Conservation (phyloP, 805 yeast genomes). For the Kodamaea hsintzibuensis region DNA sequence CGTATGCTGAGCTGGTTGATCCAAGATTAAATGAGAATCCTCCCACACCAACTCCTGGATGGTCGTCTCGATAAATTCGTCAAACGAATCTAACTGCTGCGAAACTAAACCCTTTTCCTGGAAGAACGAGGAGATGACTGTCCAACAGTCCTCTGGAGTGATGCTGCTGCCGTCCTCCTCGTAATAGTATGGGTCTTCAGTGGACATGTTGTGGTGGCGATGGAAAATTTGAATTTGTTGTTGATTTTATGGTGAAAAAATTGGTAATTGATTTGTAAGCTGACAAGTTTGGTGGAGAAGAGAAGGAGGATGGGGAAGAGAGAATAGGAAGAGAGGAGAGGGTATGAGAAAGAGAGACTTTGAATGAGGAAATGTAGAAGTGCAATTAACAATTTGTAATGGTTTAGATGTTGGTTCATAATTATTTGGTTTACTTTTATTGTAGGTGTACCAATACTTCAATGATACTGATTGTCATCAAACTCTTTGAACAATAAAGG, state of each 20-base stretch:
- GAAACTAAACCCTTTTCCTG: constrained; percentile 96
- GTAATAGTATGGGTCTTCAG: constrained; percentile 70
- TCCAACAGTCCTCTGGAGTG: constrained; percentile 99
- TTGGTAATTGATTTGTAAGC: background rate
- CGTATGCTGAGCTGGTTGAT: constrained; percentile 97
- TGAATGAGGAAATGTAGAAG: too few relatives aligned
- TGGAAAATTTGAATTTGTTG: constrained; percentile 2
- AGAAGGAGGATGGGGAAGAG: background rate
- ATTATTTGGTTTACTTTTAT: too few relatives aligned
- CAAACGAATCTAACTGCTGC: constrained; percentile 97
- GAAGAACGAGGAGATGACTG: constrained; percentile 94
- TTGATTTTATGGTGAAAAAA: background rate
- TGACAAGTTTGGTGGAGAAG: background rate
- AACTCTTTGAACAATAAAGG: too few relatives aligned
- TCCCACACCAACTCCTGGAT: constrained; percentile 97
- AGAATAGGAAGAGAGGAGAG: too few relatives aligned
- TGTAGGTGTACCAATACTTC: too few relatives aligned
- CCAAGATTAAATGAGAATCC: constrained; percentile 89
- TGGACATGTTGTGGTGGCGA: constrained; percentile 9
- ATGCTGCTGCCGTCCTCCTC: constrained; percentile 69
- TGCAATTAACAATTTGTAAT: too few relatives aligned
- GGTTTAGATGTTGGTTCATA: too few relatives aligned
- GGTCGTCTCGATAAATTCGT: constrained; percentile 94
- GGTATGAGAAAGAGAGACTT: too few relatives aligned
- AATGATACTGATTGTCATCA: too few relatives aligned